Conservation (phyloP, 352 stramenopile genomes). For the Aphanomyces astaci region DNA sequence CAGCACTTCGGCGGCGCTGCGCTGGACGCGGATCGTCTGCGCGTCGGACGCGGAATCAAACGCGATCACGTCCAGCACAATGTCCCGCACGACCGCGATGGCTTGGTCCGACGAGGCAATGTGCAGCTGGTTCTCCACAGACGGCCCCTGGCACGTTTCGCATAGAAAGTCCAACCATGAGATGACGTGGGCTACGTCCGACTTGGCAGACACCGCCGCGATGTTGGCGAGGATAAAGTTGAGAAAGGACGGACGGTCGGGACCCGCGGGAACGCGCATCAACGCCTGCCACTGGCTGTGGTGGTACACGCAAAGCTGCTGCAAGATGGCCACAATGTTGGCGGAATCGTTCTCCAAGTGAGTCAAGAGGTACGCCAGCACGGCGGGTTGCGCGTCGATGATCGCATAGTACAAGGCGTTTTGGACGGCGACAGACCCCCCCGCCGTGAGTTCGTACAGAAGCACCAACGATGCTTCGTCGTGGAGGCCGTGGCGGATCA, state of each 20-base stretch:
- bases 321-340: conserved; percentile 2
- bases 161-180: conserved; percentile 8
- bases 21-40: neutral
- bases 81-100: neutral
- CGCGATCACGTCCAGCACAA: neutral
- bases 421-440: conserved; percentile 16
- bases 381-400: neutral
- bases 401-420: conserved; percentile 18
- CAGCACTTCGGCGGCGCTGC: neutral
- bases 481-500: neutral
- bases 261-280: neutral
- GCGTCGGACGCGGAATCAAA: neutral
- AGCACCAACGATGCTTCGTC: neutral
- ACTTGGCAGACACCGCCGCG: neutral
- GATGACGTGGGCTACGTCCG: neutral
- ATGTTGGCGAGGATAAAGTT: neutral
- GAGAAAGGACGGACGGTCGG: neutral
- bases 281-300: conserved; percentile 15
- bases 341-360: neutral
- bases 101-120: neutral
- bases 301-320: conserved; percentile 21
- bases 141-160: conserved; percentile 21
- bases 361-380: neutral
- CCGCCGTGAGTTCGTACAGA: conserved; percentile 12
- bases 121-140: conserved; percentile 10